A percentile compares a stretch with the other conserved stretches of the same genome.
Conservation (phyloP, 768 basidiomycete genomes). For the Termitomyces sp. region DNA sequence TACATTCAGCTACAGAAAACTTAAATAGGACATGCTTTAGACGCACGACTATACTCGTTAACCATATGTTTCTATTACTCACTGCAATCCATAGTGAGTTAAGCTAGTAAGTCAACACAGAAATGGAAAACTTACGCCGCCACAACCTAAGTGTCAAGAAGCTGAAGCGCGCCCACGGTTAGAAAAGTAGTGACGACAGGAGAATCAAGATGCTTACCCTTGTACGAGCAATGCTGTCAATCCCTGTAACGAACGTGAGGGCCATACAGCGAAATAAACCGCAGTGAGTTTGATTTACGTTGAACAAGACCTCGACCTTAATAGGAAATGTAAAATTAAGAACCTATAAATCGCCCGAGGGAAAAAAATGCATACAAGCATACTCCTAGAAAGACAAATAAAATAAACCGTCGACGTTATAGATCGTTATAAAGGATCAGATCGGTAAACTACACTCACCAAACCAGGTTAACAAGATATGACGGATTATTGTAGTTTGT, state of each 20-base stretch:
- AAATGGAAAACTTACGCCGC: constrained; percentile 28
- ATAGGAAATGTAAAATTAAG: background rate
- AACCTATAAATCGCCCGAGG: background rate
- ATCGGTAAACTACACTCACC: constrained; percentile 28
- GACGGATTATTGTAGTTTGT: constrained; percentile 31
- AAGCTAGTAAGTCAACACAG: background rate
- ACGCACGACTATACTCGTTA: constrained; percentile 32
- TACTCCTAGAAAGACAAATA: constrained; percentile 29
- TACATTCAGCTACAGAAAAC: background rate
- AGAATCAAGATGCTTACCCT: constrained; percentile 23
- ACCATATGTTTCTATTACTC: constrained; percentile 35
- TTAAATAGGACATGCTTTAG: background rate
- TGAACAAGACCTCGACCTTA: constrained; percentile 48
- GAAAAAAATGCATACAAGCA: constrained; percentile 25
- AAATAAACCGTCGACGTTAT: too few relatives aligned
- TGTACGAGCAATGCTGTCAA: constrained; percentile 49
- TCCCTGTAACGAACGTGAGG: constrained; percentile 22
- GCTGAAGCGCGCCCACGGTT: constrained; percentile 17
- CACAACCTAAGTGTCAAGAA: constrained; percentile 45
- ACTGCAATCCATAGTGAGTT: constrained; percentile 23
- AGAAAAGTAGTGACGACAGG: background rate
- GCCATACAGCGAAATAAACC: background rate
- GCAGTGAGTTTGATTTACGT: constrained; percentile 23
- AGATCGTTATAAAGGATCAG: background rate
- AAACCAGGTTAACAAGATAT: constrained; percentile 31